Conservation (phyloP, 2,329 filamentous ascomycete species). For the Emydomyces testavorans region DNA sequence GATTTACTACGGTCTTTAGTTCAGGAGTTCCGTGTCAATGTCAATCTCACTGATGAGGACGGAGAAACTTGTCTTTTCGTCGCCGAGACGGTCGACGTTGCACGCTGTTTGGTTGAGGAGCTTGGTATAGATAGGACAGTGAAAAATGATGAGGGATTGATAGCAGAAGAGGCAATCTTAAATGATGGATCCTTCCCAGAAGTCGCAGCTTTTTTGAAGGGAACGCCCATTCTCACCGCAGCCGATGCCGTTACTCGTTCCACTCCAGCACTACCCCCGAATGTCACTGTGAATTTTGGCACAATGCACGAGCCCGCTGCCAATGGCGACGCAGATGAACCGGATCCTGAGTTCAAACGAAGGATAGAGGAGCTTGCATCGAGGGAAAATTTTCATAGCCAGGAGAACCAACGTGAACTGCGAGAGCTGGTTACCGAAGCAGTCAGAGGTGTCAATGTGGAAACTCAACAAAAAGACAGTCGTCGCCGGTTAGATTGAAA, state of each 20-base stretch:
- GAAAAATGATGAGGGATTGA: conserved; percentile 62
- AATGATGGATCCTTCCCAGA: conserved; percentile 66
- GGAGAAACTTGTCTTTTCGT: conserved; percentile 90
- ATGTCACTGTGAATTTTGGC: conserved; percentile 65
- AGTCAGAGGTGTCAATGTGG: conserved; percentile 53
- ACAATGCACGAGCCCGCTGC: conserved; percentile 51
- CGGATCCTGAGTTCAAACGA: conserved; percentile 71
- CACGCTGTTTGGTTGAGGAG: conserved; percentile 70
- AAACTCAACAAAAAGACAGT: conserved; percentile 51
- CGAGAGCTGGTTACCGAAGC: conserved; percentile 71
- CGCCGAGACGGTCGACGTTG: conserved; percentile 69
- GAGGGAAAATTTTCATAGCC: conserved; percentile 69
- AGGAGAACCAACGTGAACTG: conserved; percentile 67
- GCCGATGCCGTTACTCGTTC: conserved; percentile 30
- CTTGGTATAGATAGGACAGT: conserved; percentile 56
- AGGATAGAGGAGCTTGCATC: conserved; percentile 82
- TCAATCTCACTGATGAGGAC: conserved; percentile 80
- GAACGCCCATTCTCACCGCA: conserved; percentile 23
- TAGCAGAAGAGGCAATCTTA: conserved; percentile 67
- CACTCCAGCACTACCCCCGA: conserved; percentile 58
- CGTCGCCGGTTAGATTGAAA: conserved; percentile 49
- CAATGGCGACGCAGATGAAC: conserved; percentile 49
- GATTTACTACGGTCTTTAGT: conserved; percentile 67
- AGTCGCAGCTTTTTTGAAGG: conserved; percentile 59
- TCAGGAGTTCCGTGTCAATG: conserved; percentile 61